phyloP scores from a whole-genome alignment of 495 filamentous ascomycete species.

The Ramalina intermedia region DNA sequence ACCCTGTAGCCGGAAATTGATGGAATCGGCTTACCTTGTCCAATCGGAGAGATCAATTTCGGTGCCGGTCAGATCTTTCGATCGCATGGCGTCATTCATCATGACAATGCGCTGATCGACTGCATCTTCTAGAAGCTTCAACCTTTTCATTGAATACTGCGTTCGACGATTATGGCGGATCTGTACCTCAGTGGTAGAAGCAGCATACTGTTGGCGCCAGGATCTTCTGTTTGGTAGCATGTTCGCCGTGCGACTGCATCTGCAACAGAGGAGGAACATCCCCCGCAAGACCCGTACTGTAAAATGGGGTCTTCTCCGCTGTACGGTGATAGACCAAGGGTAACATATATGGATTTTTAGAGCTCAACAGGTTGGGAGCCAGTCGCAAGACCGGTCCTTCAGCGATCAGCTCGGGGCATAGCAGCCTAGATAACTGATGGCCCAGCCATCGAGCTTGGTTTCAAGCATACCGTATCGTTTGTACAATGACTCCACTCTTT shows the following conservation, averaged over 20 bases:
- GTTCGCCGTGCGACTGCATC: constrained; percentile 31
- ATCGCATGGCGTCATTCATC: neutral
- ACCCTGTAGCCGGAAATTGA: too few species aligned
- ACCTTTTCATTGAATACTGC: constrained; percentile 2
- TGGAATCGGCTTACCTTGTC: too few species aligned
- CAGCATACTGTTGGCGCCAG: too few species aligned
- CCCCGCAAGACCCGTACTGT: constrained; percentile 35
- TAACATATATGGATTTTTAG: constrained; percentile 31
- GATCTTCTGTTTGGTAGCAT: constrained; percentile 34
- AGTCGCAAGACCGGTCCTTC: constrained; percentile 34
- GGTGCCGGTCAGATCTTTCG: neutral
- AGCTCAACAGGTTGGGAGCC: constrained; percentile 30
- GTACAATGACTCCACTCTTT: too few species aligned
- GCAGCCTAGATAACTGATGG: too few species aligned
- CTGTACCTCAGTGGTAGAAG: too few species aligned
- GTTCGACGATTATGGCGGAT: too few species aligned
- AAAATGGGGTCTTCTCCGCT: constrained; percentile 40
- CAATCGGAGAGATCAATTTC: too few species aligned
- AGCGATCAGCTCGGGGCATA: too few species aligned
- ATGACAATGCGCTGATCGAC: neutral
- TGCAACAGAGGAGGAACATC: constrained; percentile 34
- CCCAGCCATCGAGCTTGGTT: too few species aligned
- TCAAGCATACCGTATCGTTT: too few species aligned
- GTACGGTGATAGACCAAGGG: constrained; percentile 38
- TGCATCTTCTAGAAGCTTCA: neutral